These are phyloP conservation scores for Primulina huaijiensis DNA, from an alignment of 257 asterid genomes.

Conservation along the genomic window DNA sequence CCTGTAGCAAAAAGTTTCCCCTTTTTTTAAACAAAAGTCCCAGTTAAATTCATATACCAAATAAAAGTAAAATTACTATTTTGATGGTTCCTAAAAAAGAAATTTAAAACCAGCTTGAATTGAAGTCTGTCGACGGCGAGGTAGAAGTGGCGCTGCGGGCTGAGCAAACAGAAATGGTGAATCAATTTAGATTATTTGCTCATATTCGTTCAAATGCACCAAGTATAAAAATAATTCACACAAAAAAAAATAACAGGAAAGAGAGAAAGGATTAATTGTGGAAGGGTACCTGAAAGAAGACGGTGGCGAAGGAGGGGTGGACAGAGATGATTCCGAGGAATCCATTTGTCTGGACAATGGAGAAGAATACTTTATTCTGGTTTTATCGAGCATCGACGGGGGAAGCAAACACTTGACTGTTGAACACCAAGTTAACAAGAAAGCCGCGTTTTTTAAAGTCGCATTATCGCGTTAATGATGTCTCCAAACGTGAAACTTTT, in stretches of 20 bases:
- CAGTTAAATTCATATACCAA: too few relatives aligned
- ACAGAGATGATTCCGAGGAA: slow-evolving; percentile 44
- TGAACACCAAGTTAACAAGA: too few relatives aligned
- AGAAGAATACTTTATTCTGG: too few relatives aligned
- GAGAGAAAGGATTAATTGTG: background rate
- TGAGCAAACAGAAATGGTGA: slow-evolving; percentile 31
- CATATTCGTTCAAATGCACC: background rate
- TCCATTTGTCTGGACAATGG: slow-evolving; percentile 40
- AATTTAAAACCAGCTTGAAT: slow-evolving; percentile 67
- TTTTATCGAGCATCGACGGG: too few relatives aligned
- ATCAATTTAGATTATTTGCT: slow-evolving; percentile 5
- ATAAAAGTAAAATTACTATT: too few relatives aligned
- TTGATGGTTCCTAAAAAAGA: background rate
- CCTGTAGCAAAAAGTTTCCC: slow-evolving; percentile 32
- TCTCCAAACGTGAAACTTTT: too few relatives aligned
- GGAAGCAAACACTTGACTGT: too few relatives aligned
- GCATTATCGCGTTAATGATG: too few relatives aligned
- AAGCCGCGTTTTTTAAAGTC: too few relatives aligned
- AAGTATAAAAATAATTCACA: background rate
- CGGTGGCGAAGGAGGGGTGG: slow-evolving; percentile 59
- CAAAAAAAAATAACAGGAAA: background rate
- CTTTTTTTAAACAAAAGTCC: too few relatives aligned
- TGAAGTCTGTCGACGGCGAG: slow-evolving; percentile 87
- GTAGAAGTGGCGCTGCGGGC: slow-evolving; percentile 87
- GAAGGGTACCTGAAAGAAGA: slow-evolving; percentile 40